Base-by-base conservation (phyloP, 441 rosid genomes). In the Rhodomyrtus psidioides region DNA sequence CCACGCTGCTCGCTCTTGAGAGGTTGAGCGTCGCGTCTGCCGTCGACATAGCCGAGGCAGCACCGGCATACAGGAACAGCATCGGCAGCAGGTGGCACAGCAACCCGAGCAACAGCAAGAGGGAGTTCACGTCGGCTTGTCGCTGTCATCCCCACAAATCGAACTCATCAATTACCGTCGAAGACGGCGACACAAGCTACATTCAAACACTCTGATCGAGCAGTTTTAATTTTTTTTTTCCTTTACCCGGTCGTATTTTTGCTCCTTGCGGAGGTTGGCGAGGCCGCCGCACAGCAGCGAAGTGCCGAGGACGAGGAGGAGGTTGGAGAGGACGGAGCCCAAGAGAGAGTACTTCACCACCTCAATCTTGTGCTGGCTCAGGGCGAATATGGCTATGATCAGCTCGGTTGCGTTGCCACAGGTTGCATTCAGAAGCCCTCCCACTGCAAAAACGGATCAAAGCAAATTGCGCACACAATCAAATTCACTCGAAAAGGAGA, bases 391-490 rank as follows among this genome's bases (percentile, higher is more conserved):
- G 58, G 98, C 98, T 85, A 97, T 96, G 85, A 97, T 97, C 85
- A 97, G 89, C 90, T 97, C 99, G 16, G 99, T 95, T 1, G 98
- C 99, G 89, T 97, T 97, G 21, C 99, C 99, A 87, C 99, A 95
- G 6, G 99, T 96, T 83, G 99, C 99, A 86, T 97, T 97, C 88
- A 97, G 88, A 55, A 97, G 89, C 39, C 99, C 99, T 55, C 99
- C 99, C 62, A 97, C 98, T 96, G 92, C 54, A 82, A 79, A 79
- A 85, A 26, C 81, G 39, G 30, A 19, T 12, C 10, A 28, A 19
- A 34, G 49, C 76, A 34, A 10, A 21, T 65, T 19, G 76, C 46
- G 9, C 39, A 65, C 46, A 65, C 46, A 9, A 65, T 65, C 44
- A 34, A 23, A 5, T 21, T 34, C 1, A 65, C 26, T 65, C 39